Evolutionary conservation across 495 filamentous ascomycete genomes (phyloP).

Genomic region (Penicillium odoratum): DNA sequence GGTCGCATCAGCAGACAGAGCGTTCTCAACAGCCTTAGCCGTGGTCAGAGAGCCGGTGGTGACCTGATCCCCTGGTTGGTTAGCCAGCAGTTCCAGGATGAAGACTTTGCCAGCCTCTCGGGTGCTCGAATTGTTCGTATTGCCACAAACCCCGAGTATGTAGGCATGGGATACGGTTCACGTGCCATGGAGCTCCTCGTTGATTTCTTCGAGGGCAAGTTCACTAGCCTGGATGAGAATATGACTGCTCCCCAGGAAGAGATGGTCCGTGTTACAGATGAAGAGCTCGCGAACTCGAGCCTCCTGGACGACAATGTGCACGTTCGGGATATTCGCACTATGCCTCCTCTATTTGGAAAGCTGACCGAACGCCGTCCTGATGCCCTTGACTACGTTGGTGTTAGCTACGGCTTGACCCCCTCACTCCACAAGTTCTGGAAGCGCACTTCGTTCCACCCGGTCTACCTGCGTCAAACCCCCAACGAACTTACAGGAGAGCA

Average conservation of each 20-base stretch:
- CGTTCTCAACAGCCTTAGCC: slow-evolving; percentile 82
- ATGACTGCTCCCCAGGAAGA: slow-evolving; percentile 49
- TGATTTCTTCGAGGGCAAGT: slow-evolving; percentile 95
- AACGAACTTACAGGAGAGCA: slow-evolving; percentile 98
- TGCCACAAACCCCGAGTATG: slow-evolving; percentile 93
- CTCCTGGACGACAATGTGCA: slow-evolving; percentile 85
- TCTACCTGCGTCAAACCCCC: slow-evolving; percentile 93
- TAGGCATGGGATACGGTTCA: slow-evolving; percentile 91
- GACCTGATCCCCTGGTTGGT: slow-evolving; percentile 98
- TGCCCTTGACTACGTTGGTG: slow-evolving; percentile 85
- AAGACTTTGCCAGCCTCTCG: slow-evolving; percentile 90
- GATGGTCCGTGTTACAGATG: slow-evolving; percentile 80
- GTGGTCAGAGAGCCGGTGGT: slow-evolving; percentile 87
- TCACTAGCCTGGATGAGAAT: slow-evolving; percentile 73
- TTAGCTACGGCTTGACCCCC: slow-evolving; percentile 89
- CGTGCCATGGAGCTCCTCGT: slow-evolving; percentile 80
- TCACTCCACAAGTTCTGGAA: slow-evolving; percentile 97
- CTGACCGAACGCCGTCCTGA: slow-evolving; percentile 81
- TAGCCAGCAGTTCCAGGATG: slow-evolving; percentile 97
- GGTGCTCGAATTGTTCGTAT: slow-evolving; percentile 93
- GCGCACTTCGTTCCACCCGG: slow-evolving; percentile 76
- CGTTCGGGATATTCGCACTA: slow-evolving; percentile 83
- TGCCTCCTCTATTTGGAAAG: slow-evolving; percentile 92
- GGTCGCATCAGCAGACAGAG: slow-evolving; percentile 91
- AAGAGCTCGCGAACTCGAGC: slow-evolving; percentile 73